These are phyloP conservation scores for Mitragyna speciosa DNA, from an alignment of 257 asterid species.

Conservation along the genomic window DNA sequence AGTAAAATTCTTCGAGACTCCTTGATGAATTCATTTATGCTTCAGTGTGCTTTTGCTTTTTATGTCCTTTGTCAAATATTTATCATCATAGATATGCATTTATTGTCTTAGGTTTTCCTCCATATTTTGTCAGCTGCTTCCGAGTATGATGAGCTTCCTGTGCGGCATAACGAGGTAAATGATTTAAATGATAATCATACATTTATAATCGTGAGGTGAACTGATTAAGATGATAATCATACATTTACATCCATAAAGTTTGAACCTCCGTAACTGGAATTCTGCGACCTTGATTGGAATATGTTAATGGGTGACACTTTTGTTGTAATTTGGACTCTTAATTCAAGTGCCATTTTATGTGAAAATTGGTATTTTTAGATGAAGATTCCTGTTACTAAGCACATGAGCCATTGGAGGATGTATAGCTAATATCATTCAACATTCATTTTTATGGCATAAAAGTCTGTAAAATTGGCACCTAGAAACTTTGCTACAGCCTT, in stretches of 20 bases:
- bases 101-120: constrained; percentile 64
- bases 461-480: background rate
- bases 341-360: too few relatives aligned
- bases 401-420: too few relatives aligned
- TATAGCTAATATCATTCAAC: too few relatives aligned
- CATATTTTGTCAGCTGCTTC: constrained; percentile 82
- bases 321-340: too few relatives aligned
- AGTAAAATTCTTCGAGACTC: constrained; percentile 30
- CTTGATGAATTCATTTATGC: constrained; percentile 1
- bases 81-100: constrained; percentile 4
- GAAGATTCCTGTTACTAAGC: too few relatives aligned
- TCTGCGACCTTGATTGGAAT: background rate
- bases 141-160: constrained; percentile 96
- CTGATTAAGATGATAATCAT: constrained; percentile 14
- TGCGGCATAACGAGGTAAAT: constrained; percentile 93
- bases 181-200: constrained; percentile 16
- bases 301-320: background rate
- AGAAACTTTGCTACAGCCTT: background rate
- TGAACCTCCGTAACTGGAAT: background rate
- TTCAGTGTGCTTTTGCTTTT: background rate
- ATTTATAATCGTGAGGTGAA: background rate
- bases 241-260: background rate
- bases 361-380: too few relatives aligned
- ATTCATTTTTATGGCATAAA: background rate
- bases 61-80: constrained; percentile 2